These are phyloP conservation scores for Nannochloropsis oceanica DNA, from an alignment of 108 stramenopile genomes.

Conservation along the genomic window DNA sequence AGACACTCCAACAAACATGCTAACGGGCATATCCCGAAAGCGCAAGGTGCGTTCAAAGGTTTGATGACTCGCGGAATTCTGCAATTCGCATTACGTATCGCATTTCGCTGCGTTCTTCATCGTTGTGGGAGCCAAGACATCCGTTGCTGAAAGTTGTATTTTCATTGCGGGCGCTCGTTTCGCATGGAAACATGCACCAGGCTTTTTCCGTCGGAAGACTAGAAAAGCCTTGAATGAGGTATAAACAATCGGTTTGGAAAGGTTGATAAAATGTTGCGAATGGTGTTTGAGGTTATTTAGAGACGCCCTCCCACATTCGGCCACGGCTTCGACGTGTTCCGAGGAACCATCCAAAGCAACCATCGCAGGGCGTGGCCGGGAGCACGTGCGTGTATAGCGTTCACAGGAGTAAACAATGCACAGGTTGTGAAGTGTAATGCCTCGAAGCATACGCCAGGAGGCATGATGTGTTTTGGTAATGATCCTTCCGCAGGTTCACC, in stretches of 20 bases:
- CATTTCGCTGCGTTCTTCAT: slow-evolving; percentile 98
- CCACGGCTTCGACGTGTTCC: neutral
- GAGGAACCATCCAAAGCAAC: neutral
- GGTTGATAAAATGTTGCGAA: slow-evolving; percentile 39
- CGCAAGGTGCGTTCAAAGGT: slow-evolving; percentile 90
- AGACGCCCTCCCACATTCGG: neutral
- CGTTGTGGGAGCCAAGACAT: slow-evolving; percentile 94
- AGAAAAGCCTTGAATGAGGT: neutral
- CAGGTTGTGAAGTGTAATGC: neutral
- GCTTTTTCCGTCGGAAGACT: neutral
- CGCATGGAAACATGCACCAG: slow-evolving; percentile 26
- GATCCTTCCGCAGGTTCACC: slow-evolving; percentile 43
- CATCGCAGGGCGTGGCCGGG: neutral
- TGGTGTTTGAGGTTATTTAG: neutral
- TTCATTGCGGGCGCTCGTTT: neutral
- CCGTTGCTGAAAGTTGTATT: slow-evolving; percentile 88
- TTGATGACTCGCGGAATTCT: slow-evolving; percentile 85
- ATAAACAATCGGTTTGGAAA: slow-evolving; percentile 3
- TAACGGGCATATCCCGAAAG: slow-evolving; percentile 62
- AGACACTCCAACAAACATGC: slow-evolving; percentile 79
- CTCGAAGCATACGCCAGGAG: neutral
- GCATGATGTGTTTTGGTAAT: slow-evolving; percentile 8
- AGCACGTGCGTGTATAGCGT: neutral
- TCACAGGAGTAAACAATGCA: neutral
- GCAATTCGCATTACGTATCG: slow-evolving; percentile 94